Conservation (phyloP, 306 rosid genomes). For the Fagus crenata region DNA sequence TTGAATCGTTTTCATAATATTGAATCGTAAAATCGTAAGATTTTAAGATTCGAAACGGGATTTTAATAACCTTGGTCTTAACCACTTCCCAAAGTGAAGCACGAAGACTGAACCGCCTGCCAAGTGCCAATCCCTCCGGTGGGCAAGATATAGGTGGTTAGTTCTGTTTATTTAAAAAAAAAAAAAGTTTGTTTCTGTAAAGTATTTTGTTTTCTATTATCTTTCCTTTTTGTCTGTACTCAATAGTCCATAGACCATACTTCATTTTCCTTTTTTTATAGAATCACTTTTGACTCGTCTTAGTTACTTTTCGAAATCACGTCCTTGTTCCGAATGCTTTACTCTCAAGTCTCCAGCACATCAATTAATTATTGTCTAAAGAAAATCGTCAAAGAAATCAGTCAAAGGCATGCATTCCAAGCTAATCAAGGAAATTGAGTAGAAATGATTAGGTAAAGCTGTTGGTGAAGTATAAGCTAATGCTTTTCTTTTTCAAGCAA, state of each 20-base stretch:
- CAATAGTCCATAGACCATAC: too few relatives aligned
- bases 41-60: too few relatives aligned
- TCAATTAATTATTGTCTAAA: neutral
- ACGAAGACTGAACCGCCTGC: too few relatives aligned
- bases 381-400: neutral
- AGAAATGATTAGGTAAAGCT: neutral
- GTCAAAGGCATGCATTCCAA: constrained; percentile 30
- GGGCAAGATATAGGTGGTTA: too few relatives aligned
- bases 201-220: neutral
- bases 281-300: constrained; percentile 19
- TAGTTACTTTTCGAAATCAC: neutral
- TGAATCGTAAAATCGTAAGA: too few relatives aligned
- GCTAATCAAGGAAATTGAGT: constrained; percentile 22
- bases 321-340: constrained; percentile 16
- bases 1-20: too few relatives aligned
- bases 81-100: too few relatives aligned
- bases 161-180: too few relatives aligned
- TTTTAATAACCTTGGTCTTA: too few relatives aligned
- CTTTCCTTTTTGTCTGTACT: too few relatives aligned
- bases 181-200: too few relatives aligned
- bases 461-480: neutral
- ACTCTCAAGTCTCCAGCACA: constrained; percentile 7
- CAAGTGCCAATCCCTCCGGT: too few relatives aligned
- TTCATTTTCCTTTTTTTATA: neutral
- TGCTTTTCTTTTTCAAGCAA: constrained; percentile 6